phyloP scores from a whole-genome alignment of 2,329 filamentous ascomycete species.

The Coniella lustricola region DNA sequence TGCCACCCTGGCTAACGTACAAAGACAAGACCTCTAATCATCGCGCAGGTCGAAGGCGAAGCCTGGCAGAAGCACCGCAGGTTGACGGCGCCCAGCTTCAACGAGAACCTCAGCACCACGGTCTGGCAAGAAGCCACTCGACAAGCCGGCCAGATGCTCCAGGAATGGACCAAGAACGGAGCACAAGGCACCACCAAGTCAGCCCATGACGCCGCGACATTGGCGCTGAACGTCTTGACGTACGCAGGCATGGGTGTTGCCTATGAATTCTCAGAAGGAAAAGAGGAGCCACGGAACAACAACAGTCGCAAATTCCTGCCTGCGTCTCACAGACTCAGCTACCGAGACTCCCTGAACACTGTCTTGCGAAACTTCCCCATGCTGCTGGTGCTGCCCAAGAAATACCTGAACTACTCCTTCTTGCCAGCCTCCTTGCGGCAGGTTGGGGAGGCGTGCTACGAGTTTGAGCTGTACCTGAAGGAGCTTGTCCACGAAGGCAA shows the following conservation, averaged over 20 bases:
- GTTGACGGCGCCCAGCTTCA: neutral
- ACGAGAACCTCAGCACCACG: neutral
- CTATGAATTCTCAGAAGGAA: neutral
- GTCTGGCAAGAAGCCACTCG: neutral
- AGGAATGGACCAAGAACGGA: neutral
- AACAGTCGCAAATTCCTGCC: neutral
- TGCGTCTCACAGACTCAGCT: neutral
- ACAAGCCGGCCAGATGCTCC: neutral
- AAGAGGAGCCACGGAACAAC: neutral
- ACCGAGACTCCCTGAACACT: neutral
- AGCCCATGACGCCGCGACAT: neutral
- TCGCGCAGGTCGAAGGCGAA: neutral
- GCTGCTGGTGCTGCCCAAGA: neutral
- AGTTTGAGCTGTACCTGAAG: neutral
- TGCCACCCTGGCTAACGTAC: neutral
- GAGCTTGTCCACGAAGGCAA: neutral
- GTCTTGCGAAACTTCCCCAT: neutral
- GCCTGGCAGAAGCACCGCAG: neutral
- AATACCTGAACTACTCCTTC: neutral
- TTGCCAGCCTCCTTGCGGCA: neutral
- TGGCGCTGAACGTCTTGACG: neutral
- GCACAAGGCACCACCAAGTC: neutral
- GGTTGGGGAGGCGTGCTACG: neutral
- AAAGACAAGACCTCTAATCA: neutral
- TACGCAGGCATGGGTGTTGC: neutral